These are phyloP conservation scores for Trichoderma cornu-damae DNA, from an alignment of 2,329 filamentous ascomycete species.

Conservation along the genomic window DNA sequence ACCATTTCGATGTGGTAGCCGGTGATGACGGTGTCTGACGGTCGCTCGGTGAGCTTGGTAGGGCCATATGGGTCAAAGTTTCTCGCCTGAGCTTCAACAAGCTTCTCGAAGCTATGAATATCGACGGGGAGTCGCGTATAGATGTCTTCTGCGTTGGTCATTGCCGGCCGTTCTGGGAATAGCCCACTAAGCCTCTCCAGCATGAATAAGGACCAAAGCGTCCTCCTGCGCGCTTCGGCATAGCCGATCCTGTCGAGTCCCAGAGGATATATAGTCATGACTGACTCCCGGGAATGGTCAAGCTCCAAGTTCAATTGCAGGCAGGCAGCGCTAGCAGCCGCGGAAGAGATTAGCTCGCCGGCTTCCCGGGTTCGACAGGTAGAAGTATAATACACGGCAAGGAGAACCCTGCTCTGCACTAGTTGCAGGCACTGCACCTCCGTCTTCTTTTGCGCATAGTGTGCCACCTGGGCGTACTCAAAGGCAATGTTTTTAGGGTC, in stretches of 20 bases:
- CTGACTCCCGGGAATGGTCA: slow-evolving; percentile 41
- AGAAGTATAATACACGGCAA: slow-evolving; percentile 62
- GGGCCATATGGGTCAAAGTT: slow-evolving; percentile 51
- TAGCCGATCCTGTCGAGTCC: slow-evolving; percentile 53
- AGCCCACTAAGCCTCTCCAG: slow-evolving; percentile 63
- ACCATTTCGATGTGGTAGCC: slow-evolving; percentile 58
- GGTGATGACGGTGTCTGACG: slow-evolving; percentile 53
- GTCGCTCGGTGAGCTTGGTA: slow-evolving; percentile 24
- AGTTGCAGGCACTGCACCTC: slow-evolving; percentile 48
- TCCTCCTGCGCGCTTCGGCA: slow-evolving; percentile 62
- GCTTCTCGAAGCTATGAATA: slow-evolving; percentile 56
- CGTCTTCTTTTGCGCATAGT: slow-evolving; percentile 44
- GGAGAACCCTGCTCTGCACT: slow-evolving; percentile 61
- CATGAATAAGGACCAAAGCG: slow-evolving; percentile 67
- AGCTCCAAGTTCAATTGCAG: slow-evolving; percentile 61
- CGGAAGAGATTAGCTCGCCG: slow-evolving; percentile 59
- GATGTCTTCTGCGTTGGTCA: slow-evolving; percentile 59
- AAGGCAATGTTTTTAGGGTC: slow-evolving; percentile 35
- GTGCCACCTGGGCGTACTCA: slow-evolving; percentile 48
- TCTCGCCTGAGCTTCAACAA: slow-evolving; percentile 52
- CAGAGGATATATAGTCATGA: slow-evolving; percentile 45
- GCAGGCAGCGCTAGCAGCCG: slow-evolving; percentile 54
- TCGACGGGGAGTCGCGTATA: slow-evolving; percentile 62
- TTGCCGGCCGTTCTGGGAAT: slow-evolving; percentile 48
- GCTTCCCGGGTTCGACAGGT: slow-evolving; percentile 54